Percentiles rank a stretch among this genome's conserved stretches.
Evolutionary conservation across 2,329 filamentous ascomycete genomes (phyloP).

Genomic region (Fusarium nygamai): DNA sequence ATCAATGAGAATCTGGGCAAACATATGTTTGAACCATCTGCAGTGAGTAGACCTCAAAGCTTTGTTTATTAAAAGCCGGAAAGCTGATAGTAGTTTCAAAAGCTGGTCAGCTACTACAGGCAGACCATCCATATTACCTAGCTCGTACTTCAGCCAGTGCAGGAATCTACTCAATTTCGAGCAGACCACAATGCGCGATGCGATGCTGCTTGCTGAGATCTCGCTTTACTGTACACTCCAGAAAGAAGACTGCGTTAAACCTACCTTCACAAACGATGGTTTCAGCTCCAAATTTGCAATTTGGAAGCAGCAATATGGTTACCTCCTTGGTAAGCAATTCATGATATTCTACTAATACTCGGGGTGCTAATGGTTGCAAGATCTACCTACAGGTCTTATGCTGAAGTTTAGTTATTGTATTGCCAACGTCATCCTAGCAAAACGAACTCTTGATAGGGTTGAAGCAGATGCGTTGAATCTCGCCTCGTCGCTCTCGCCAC

Average conservation of each 20-base stretch:
- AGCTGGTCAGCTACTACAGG: slow-evolving; percentile 55
- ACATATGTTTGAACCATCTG: slow-evolving; percentile 27
- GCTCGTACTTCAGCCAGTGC: slow-evolving; percentile 52
- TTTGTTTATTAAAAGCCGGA: neutral
- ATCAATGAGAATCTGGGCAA: slow-evolving; percentile 38
- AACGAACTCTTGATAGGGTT: slow-evolving; percentile 12
- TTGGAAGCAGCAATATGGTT: slow-evolving; percentile 33
- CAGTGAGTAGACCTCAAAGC: slow-evolving; percentile 4
- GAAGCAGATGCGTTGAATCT: slow-evolving; percentile 2
- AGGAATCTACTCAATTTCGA: slow-evolving; percentile 53
- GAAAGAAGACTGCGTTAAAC: slow-evolving; percentile 44
- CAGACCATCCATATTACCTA: slow-evolving; percentile 51
- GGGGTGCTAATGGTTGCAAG: neutral
- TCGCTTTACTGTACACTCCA: slow-evolving; percentile 50
- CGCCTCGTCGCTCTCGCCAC: slow-evolving; percentile 1
- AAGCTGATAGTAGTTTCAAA: neutral
- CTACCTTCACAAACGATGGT: slow-evolving; percentile 39
- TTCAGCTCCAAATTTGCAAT: slow-evolving; percentile 4
- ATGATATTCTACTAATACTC: neutral
- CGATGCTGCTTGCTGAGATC: slow-evolving; percentile 53
- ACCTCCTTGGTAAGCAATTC: slow-evolving; percentile 19
- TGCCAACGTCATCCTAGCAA: slow-evolving; percentile 21
- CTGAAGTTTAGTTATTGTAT: slow-evolving; percentile 19
- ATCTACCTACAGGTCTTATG: slow-evolving; percentile 7
- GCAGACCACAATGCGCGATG: slow-evolving; percentile 53